phyloP scores from a whole-genome alignment of 1,284 basidiomycete species.

The Amylostereum chailletii region DNA sequence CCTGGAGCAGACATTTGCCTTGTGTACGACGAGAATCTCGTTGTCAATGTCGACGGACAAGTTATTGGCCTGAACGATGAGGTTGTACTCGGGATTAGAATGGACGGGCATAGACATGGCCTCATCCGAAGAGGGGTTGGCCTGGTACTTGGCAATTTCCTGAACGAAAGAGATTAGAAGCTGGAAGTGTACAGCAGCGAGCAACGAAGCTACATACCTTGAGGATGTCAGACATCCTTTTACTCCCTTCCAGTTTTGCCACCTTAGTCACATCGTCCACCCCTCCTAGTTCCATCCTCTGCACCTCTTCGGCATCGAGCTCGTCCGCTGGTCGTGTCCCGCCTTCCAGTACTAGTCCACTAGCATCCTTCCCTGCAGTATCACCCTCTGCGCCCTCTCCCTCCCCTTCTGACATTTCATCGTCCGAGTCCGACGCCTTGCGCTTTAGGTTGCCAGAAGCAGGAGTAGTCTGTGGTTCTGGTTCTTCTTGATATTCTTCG shows the following conservation, averaged over 20 bases:
- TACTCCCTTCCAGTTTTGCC: constrained; percentile 83
- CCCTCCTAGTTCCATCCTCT: constrained; percentile 79
- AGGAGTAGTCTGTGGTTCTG: constrained; percentile 28
- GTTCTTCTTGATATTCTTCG: constrained; percentile 39
- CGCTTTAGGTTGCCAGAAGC: constrained; percentile 46
- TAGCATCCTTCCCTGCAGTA: constrained; percentile 27
- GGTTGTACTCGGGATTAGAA: constrained; percentile 90
- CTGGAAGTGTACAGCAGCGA: neutral
- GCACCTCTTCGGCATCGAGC: constrained; percentile 86
- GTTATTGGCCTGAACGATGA: constrained; percentile 98
- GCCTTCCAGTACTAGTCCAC: constrained; percentile 76
- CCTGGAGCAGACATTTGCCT: constrained; percentile 40
- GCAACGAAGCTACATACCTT: constrained; percentile 37
- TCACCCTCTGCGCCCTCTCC: constrained; percentile 31
- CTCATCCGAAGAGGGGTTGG: constrained; percentile 68
- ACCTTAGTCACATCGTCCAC: constrained; percentile 83
- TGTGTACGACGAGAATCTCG: constrained; percentile 95
- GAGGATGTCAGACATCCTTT: constrained; percentile 79
- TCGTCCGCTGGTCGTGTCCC: constrained; percentile 91
- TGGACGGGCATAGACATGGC: constrained; percentile 76
- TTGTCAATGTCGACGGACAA: constrained; percentile 98
- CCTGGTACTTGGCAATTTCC: constrained; percentile 85
- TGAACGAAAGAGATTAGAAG: constrained; percentile 22
- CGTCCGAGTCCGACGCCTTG: constrained; percentile 45
- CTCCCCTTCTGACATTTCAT: constrained; percentile 42